Evolutionary conservation across 2,329 filamentous ascomycete species (phyloP).

Genomic region (Phoma sp.): DNA sequence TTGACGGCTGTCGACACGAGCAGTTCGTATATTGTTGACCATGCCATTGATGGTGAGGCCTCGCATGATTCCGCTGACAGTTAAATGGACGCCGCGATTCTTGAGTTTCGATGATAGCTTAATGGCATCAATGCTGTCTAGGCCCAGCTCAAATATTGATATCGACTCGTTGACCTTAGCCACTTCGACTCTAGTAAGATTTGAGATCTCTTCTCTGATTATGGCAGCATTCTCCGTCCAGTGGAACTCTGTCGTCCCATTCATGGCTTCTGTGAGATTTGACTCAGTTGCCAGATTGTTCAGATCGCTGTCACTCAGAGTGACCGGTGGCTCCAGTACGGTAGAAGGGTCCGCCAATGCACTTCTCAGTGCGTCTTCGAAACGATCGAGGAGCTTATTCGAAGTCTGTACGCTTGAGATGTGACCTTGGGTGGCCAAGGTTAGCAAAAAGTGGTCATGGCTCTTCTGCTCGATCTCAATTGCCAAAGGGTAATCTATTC

Average conservation of each 20-base stretch:
- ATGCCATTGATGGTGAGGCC: conserved; percentile 73
- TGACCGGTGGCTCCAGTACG: conserved; percentile 26
- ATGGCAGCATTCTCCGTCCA: conserved; percentile 65
- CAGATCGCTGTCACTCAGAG: neutral
- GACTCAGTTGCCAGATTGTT: neutral
- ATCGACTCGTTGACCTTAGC: conserved; percentile 63
- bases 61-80: conserved; percentile 80
- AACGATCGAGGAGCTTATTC: conserved; percentile 52
- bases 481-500: conserved; percentile 77
- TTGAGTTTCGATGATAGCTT: conserved; percentile 79
- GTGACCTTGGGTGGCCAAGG: conserved; percentile 65
- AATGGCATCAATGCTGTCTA: conserved; percentile 93
- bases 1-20: neutral
- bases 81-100: conserved; percentile 64
- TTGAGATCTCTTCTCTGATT: conserved; percentile 69
- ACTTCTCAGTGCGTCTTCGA: conserved; percentile 50
- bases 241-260: conserved; percentile 51
- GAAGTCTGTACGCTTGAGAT: conserved; percentile 49
- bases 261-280: neutral
- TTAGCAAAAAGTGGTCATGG: conserved; percentile 60
- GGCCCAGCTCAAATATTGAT: conserved; percentile 80
- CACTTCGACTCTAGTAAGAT: conserved; percentile 63
- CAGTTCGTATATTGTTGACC: conserved; percentile 36
- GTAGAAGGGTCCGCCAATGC: conserved; percentile 46
- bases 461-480: conserved; percentile 71